phyloP scores from a whole-genome alignment of 2,329 filamentous ascomycete species.

The Teratosphaeria gauchensis region DNA sequence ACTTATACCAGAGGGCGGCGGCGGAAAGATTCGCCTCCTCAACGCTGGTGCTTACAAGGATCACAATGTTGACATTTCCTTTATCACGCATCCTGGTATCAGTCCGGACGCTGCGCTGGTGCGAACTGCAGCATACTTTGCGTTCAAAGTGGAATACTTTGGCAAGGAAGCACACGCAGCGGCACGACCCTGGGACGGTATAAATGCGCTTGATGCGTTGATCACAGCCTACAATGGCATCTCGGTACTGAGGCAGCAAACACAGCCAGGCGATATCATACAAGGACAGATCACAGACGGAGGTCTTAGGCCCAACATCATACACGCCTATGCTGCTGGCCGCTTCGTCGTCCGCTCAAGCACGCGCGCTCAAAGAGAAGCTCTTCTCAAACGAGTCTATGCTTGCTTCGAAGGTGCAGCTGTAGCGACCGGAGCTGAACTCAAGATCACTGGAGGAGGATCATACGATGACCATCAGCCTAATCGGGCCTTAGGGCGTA shows the following conservation, averaged over 20 bases:
- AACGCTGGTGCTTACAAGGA: conserved; percentile 34
- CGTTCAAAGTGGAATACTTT: conserved; percentile 43
- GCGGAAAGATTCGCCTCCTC: conserved; percentile 39
- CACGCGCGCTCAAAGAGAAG: conserved; percentile 20
- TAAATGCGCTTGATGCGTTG: conserved; percentile 28
- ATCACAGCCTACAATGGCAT: conserved; percentile 25
- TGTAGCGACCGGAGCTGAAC: conserved; percentile 38
- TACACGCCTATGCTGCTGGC: conserved; percentile 31
- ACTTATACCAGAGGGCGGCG: conserved; percentile 18
- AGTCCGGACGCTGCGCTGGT: conserved; percentile 38
- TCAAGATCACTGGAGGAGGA: conserved; percentile 34
- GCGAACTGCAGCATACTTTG: conserved; percentile 43
- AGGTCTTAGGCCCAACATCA: conserved; percentile 27
- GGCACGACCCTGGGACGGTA: conserved; percentile 24
- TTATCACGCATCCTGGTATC: conserved; percentile 29
- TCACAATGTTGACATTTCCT: conserved; percentile 26
- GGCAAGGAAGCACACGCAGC: conserved; percentile 30
- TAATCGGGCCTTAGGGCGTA: conserved; percentile 37
- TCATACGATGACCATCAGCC: conserved; percentile 48
- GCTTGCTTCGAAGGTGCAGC: conserved; percentile 41
- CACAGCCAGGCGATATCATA: conserved; percentile 31
- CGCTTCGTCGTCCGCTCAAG: conserved; percentile 29
- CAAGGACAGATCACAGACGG: conserved; percentile 24
- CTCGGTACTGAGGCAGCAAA: conserved; percentile 31
- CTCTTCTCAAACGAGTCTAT: conserved; percentile 23